A percentile compares a stretch with the other conserved stretches of the same genome.
phyloP scores from a whole-genome alignment of 768 basidiomycete genomes.

The Dacryopinax spathularia region DNA sequence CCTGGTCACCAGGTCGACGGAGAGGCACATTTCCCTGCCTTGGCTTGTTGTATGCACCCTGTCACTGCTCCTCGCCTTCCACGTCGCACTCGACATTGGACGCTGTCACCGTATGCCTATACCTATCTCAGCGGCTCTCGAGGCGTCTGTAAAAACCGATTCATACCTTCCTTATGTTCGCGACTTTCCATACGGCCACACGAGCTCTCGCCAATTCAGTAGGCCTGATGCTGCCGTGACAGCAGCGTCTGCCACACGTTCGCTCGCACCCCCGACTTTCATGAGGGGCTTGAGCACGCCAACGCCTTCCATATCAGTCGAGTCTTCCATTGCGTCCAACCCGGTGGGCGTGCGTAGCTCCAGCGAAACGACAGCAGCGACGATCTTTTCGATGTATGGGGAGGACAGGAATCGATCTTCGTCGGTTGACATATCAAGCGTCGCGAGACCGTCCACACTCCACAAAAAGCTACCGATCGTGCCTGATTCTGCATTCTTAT shows the following conservation, averaged over 20 bases:
- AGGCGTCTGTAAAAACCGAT: too few relatives aligned
- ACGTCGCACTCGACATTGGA: too few relatives aligned
- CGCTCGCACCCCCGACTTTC: neutral
- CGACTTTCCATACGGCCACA: neutral
- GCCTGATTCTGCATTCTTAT: neutral
- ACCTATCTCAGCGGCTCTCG: neutral
- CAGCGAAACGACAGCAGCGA: constrained; percentile 62
- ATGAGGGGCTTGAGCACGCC: neutral
- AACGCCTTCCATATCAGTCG: neutral
- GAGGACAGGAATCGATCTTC: constrained; percentile 20
- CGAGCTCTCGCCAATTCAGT: neutral
- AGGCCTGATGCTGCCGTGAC: neutral
- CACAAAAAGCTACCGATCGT: neutral
- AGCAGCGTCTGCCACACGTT: neutral
- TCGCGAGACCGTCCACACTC: neutral
- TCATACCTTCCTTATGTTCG: neutral
- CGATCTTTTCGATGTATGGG: constrained; percentile 79
- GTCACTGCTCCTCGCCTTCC: neutral
- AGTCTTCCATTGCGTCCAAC: neutral
- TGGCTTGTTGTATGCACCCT: neutral
- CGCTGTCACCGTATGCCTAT: too few relatives aligned
- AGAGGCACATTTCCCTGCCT: too few relatives aligned
- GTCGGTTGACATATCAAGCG: neutral
- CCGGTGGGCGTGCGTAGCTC: constrained; percentile 30
- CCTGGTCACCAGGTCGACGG: too few relatives aligned